These are phyloP conservation scores for Mycena capillaripes DNA, from an alignment of 768 basidiomycete species.

Conservation along the genomic window DNA sequence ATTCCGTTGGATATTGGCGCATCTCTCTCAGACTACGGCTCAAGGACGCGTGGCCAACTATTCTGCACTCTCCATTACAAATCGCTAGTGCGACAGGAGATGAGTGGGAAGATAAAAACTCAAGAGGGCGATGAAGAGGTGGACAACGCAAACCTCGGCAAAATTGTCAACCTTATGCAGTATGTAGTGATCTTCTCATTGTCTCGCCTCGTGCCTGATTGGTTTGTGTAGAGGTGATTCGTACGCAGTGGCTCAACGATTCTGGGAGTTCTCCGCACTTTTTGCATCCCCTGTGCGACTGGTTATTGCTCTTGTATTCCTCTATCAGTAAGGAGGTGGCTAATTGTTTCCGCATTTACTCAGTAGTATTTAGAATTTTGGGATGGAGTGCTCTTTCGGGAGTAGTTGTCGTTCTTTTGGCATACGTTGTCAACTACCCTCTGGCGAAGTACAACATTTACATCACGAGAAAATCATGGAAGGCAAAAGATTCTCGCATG, in stretches of 20 bases:
- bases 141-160: conserved; percentile 71
- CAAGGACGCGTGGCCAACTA: conserved; percentile 75
- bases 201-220: conserved; percentile 15
- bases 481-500: conserved; percentile 78
- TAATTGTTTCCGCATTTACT: conserved; percentile 9
- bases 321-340: conserved; percentile 70
- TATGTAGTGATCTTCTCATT: conserved; percentile 47
- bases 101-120: conserved; percentile 59
- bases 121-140: conserved; percentile 53
- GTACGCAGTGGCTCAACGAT: conserved; percentile 78
- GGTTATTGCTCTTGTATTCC: conserved; percentile 75
- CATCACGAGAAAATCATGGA: conserved; percentile 71
- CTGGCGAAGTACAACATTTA: conserved; percentile 76
- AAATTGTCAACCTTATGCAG: conserved; percentile 85
- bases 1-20: background rate
- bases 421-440: conserved; percentile 76
- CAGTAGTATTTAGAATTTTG: conserved; percentile 62
- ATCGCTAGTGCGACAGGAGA: conserved; percentile 70
- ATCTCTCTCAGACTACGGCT: background rate
- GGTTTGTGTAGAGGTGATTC: conserved; percentile 68
- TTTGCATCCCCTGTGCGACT: conserved; percentile 75
- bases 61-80: conserved; percentile 82
- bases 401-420: conserved; percentile 72
- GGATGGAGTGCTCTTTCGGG: conserved; percentile 86
- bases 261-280: conserved; percentile 81